phyloP scores from a whole-genome alignment of 2,329 filamentous ascomycete genomes.

The Trichoderma oligosporum region DNA sequence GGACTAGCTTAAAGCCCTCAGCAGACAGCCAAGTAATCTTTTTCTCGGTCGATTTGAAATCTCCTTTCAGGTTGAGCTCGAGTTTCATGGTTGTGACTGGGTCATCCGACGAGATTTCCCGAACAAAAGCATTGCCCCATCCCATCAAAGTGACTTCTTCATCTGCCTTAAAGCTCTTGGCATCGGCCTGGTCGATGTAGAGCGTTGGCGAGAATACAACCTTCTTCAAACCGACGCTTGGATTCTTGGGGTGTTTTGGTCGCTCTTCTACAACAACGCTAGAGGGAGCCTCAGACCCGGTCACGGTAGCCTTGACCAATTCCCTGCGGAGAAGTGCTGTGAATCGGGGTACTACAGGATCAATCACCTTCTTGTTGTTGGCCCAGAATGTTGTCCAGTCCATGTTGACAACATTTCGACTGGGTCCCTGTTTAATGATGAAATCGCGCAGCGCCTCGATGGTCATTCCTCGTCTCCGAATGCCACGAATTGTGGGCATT shows the following conservation, averaged over 20 bases:
- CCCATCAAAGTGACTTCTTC: conserved; percentile 97
- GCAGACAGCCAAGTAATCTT: conserved; percentile 91
- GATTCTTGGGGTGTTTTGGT: conserved; percentile 87
- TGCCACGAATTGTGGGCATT: conserved; percentile 80
- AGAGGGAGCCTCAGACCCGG: conserved; percentile 63
- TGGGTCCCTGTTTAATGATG: conserved; percentile 79
- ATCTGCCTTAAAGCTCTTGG: conserved; percentile 71
- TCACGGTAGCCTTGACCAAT: conserved; percentile 66
- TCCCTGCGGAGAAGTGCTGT: conserved; percentile 69
- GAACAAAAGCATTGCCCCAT: conserved; percentile 87
- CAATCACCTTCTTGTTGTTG: conserved; percentile 77
- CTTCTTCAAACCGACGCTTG: conserved; percentile 78
- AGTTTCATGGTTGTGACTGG: conserved; percentile 68
- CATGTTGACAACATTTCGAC: conserved; percentile 77
- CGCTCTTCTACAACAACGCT: conserved; percentile 67
- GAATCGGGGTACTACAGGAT: conserved; percentile 70
- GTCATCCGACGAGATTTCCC: conserved; percentile 55
- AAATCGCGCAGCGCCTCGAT: conserved; percentile 76
- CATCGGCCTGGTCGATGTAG: conserved; percentile 82
- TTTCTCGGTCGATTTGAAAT: conserved; percentile 93
- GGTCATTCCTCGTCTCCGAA: conserved; percentile 73
- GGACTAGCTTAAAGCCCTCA: conserved; percentile 70
- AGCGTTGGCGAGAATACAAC: conserved; percentile 73
- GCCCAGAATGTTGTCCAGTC: conserved; percentile 76
- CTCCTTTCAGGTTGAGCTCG: conserved; percentile 86